Base-by-base conservation (phyloP, 352 stramenopile species). In the Globisporangium ultimum region DNA sequence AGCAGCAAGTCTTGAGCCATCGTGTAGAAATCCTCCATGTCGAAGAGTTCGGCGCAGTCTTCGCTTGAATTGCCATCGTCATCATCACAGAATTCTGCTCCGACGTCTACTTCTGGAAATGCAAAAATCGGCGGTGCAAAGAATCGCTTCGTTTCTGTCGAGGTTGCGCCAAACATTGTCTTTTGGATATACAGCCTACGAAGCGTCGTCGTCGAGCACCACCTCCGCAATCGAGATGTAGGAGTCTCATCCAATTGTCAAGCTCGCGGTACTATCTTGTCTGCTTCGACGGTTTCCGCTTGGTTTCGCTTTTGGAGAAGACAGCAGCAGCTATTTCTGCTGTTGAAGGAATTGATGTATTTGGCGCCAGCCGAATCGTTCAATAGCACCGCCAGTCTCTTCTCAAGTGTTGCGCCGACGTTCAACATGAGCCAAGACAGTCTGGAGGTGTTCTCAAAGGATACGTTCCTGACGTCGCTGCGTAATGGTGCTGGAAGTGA, bases 381-480 rank as follows among this genome's bases (percentile, higher is more conserved):
- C 14, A 17, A 43, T 17, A 43, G 38, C 38, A 12, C 36, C 12
- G 7, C 36, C 36, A 41, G 7, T 41, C 24, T 32, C 24, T 32
- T 5, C 24, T 32, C 5, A 5, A 32, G 24, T 32, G 24, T 5
- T 32, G 24, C 24, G 5, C 11, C 38, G 3, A 2, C 38, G 38
- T 43, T 43, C 38, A 43, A 32, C 24, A 63, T 64, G 80, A 88
- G 70, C 41, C 74, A 82, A 63, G 76, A 84, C 15, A 66, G 62
- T 32, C 51, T 64, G 3, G 80, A 91, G 34, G 69, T 89, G 34
- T 89, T 93, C 58, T 84, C 78, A n/a, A 89, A 88, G 55, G 77
- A 93, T 58, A 91, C 83, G 2, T 93, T 93, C 59, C 60, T 93
- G 28, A 91, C 83, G 2, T 81, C 83, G 15, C 61, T 93, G 12